phyloP scores from a whole-genome alignment of 345 rosid genomes.

The Jatropha curcas region DNA sequence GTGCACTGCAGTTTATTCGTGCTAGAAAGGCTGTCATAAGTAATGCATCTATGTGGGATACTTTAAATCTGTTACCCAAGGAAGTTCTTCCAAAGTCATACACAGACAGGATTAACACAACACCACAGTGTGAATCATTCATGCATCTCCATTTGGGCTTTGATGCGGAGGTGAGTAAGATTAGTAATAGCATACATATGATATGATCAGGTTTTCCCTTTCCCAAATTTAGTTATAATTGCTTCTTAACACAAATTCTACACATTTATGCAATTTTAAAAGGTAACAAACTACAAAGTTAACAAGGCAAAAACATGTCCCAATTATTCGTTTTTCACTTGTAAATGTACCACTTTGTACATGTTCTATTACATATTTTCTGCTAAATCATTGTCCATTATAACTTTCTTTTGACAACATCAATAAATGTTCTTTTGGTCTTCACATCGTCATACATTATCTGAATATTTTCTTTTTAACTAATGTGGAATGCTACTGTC shows the following conservation, averaged over 20 bases:
- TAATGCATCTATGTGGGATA: conserved; percentile 97
- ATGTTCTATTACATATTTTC: background rate
- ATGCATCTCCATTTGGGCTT: conserved; percentile 99
- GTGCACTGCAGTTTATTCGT: conserved; percentile 58
- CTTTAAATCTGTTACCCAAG: conserved; percentile 62
- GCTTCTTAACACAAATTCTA: background rate
- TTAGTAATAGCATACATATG: background rate
- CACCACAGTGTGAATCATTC: conserved; percentile 89
- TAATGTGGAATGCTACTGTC: background rate
- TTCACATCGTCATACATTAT: background rate
- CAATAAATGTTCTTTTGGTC: background rate
- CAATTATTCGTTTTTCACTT: background rate
- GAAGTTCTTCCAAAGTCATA: conserved; percentile 66
- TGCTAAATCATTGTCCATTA: background rate
- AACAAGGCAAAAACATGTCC: background rate
- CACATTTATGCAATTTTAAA: too few relatives aligned
- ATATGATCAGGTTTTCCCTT: background rate
- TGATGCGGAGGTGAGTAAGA: conserved; percentile 59
- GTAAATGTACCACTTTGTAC: too few relatives aligned
- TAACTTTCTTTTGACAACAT: background rate
- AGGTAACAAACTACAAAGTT: too few relatives aligned
- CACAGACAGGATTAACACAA: conserved; percentile 43
- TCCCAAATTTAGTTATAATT: background rate
- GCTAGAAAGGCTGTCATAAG: conserved; percentile 91
- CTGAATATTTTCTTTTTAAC: background rate